Conservation (phyloP, 2,329 filamentous ascomycete genomes). For the Venturia asperata region DNA sequence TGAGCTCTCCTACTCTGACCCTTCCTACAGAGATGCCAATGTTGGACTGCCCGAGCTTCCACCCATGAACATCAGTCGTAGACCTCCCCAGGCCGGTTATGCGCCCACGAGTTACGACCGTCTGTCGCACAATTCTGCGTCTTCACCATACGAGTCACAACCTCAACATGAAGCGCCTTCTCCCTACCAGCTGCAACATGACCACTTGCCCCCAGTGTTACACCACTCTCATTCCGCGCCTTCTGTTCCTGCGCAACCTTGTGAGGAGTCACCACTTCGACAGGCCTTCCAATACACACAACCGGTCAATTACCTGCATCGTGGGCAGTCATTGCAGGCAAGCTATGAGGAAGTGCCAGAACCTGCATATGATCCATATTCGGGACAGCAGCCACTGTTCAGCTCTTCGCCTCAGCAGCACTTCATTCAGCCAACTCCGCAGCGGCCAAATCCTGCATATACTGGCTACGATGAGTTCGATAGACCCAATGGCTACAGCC, state of each 20-base stretch:
- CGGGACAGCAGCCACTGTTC: neutral
- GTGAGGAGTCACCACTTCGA: neutral
- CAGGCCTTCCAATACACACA: conserved; percentile 16
- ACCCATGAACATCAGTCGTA: conserved; percentile 15
- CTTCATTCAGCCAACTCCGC: conserved; percentile 4
- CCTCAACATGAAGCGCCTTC: neutral
- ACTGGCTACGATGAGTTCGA: conserved; percentile 3
- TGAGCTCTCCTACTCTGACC: neutral
- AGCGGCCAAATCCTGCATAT: conserved; percentile 5
- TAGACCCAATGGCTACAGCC: conserved; percentile 5
- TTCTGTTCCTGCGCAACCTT: neutral
- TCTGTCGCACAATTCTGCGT: neutral
- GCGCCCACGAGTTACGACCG: neutral
- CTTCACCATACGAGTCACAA: neutral
- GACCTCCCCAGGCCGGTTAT: neutral
- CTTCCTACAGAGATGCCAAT: conserved; percentile 1
- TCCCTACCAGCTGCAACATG: neutral
- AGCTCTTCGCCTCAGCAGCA: conserved; percentile 9
- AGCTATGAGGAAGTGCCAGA: conserved; percentile 10
- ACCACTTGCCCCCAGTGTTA: neutral
- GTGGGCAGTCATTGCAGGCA: conserved; percentile 5
- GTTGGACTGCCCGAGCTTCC: conserved; percentile 16
- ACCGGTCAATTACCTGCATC: conserved; percentile 16
- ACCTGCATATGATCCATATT: neutral
- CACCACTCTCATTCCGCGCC: conserved; percentile 18